Percentiles rank a stretch among this genome's conserved stretches.
Conservation (phyloP, 1,139 yeast genomes). For the Suhomyces yuchorum region DNA sequence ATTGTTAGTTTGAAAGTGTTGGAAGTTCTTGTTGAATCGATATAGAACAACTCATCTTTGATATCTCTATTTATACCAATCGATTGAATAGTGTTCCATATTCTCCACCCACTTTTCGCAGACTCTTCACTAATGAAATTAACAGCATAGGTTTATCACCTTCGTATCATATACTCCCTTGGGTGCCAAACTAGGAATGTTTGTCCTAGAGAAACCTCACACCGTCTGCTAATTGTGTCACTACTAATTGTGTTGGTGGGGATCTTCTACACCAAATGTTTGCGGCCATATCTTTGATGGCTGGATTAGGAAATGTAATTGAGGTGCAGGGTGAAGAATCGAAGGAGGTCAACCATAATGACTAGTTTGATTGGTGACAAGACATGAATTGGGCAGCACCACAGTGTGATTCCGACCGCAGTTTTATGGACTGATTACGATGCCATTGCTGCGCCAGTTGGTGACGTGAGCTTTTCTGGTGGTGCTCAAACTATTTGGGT, state of each 20-base stretch:
- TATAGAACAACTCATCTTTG: background rate
- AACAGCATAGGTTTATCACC: background rate
- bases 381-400: too few relatives aligned
- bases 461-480: too few relatives aligned
- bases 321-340: background rate
- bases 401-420: too few relatives aligned
- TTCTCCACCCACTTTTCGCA: background rate
- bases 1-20: background rate
- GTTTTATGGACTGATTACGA: too few relatives aligned
- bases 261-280: background rate
- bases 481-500: too few relatives aligned
- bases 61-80: background rate
- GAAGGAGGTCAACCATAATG: background rate
- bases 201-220: background rate
- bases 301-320: background rate
- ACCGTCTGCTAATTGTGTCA: background rate
- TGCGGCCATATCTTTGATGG: background rate
- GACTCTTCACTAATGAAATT: background rate
- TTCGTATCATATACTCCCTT: background rate
- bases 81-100: background rate
- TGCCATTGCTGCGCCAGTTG: too few relatives aligned
- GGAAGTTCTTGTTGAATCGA: conserved; percentile 6
- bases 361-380: too few relatives aligned
- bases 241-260: background rate
- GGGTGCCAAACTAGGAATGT: background rate